Percentiles rank a stretch among this genome's conserved stretches.
Conservation (phyloP, 2,329 filamentous ascomycete genomes). For the Corniculantispora saksenae region DNA sequence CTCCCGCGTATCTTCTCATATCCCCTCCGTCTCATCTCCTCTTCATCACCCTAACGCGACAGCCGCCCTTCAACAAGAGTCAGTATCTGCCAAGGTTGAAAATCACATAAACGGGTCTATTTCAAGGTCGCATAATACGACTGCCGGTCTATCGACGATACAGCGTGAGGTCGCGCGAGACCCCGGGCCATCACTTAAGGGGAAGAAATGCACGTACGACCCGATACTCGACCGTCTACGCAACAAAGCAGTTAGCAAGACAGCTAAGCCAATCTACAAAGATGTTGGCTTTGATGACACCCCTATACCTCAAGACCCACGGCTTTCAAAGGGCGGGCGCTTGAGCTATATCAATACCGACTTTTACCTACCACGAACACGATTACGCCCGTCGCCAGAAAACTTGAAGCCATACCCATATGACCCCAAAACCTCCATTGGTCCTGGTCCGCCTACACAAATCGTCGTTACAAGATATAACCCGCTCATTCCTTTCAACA, state of each 20-base stretch:
- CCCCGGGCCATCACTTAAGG: slow-evolving; percentile 53
- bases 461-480: slow-evolving; percentile 97
- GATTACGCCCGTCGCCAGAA: slow-evolving; percentile 72
- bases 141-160: not conserved
- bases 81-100: not conserved
- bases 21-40: slow-evolving; percentile 30
- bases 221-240: slow-evolving; percentile 54
- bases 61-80: not conserved
- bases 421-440: slow-evolving; percentile 80
- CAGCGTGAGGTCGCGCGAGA: slow-evolving; percentile 53
- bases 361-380: slow-evolving; percentile 70
- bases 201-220: slow-evolving; percentile 62
- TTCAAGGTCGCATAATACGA: not conserved
- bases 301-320: slow-evolving; percentile 73
- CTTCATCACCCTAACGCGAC: slow-evolving; percentile 33
- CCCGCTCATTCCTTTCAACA: slow-evolving; percentile 77
- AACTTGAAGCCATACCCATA: slow-evolving; percentile 79
- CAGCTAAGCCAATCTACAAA: slow-evolving; percentile 61
- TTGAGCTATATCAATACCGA: slow-evolving; percentile 69
- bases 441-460: slow-evolving; percentile 84
- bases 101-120: not conserved
- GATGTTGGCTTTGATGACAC: slow-evolving; percentile 73
- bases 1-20: slow-evolving; percentile 27
- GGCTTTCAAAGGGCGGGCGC: slow-evolving; percentile 68
- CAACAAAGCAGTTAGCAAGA: slow-evolving; percentile 54